Conservation (phyloP, 805 yeast genomes). For the Vanderwaltozyma polyspora region DNA sequence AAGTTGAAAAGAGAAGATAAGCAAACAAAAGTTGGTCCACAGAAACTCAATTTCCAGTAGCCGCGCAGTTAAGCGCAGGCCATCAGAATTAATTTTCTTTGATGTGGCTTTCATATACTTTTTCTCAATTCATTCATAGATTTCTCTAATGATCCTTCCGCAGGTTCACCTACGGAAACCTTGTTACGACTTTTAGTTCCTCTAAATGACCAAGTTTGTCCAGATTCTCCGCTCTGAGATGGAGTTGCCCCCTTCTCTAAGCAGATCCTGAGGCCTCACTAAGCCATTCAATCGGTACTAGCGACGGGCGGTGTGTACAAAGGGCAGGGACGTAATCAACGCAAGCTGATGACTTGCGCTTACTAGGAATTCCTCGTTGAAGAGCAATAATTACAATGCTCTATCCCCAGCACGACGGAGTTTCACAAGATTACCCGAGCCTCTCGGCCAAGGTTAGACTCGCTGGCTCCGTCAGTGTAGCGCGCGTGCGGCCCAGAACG, state of each 20-base stretch:
- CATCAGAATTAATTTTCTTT: not conserved
- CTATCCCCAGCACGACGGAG: slow-evolving; percentile 31
- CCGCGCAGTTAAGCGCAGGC: slow-evolving; percentile 27
- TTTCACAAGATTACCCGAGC: slow-evolving; percentile 33
- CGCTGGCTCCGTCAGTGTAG: slow-evolving; percentile 39
- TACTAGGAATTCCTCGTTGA: slow-evolving; percentile 38
- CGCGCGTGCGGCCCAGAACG: slow-evolving; percentile 40
- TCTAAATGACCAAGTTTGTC: slow-evolving; percentile 36
- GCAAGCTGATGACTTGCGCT: slow-evolving; percentile 37
- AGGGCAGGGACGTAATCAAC: slow-evolving; percentile 38
- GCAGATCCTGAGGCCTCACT: slow-evolving; percentile 33
- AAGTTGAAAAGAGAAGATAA: not conserved
- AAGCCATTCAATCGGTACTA: slow-evolving; percentile 37
- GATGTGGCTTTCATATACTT: slow-evolving; percentile 2
- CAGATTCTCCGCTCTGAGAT: slow-evolving; percentile 28
- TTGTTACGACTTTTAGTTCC: slow-evolving; percentile 36
- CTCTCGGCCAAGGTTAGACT: slow-evolving; percentile 32
- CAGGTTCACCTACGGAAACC: slow-evolving; percentile 33
- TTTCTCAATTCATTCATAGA: slow-evolving; percentile 3
- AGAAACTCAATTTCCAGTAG: slow-evolving; percentile 3
- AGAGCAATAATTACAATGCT: slow-evolving; percentile 35
- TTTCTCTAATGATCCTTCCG: slow-evolving; percentile 32
- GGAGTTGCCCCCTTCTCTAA: slow-evolving; percentile 30
- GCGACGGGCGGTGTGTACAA: slow-evolving; percentile 36
- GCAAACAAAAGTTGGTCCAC: slow-evolving; percentile 4